A percentile compares a stretch with the other conserved stretches of the same genome.
These are phyloP conservation scores for Paramecium pentaurelia DNA, from an alignment of 73 alveolate genomes.

Conservation along the genomic window DNA sequence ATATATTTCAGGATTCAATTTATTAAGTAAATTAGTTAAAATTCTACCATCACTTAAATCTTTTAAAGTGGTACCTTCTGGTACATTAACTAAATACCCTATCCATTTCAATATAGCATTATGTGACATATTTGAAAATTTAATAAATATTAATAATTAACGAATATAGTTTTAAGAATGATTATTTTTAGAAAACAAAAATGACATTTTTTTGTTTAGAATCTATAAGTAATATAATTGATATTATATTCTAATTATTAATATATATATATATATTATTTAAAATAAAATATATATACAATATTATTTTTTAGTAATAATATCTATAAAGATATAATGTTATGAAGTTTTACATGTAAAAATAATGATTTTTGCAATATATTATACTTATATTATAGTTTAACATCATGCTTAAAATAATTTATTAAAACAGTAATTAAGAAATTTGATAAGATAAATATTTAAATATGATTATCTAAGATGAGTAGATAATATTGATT, in stretches of 20 bases:
- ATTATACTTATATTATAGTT: too few relatives aligned
- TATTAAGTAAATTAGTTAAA: not conserved
- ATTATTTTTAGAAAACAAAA: not conserved
- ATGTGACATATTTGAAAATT: slow-evolving; percentile 24
- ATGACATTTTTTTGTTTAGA: not conserved
- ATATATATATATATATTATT: too few relatives aligned
- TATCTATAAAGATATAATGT: not conserved
- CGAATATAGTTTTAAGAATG: not conserved
- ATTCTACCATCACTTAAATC: slow-evolving; percentile 14
- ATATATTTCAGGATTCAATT: not conserved
- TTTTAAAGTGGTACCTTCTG: not conserved
- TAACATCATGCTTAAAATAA: too few relatives aligned
- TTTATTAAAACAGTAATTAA: not conserved
- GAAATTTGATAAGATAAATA: not conserved
- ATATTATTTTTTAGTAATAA: too few relatives aligned
- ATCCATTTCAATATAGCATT: not conserved
- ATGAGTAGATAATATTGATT: not conserved
- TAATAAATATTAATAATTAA: not conserved
- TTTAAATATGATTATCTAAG: not conserved
- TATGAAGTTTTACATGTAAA: not conserved
- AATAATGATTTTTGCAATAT: not conserved
- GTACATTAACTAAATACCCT: not conserved
- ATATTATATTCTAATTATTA: too few relatives aligned
- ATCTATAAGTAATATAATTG: too few relatives aligned
- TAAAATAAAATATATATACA: not conserved